Evolutionary conservation across 129 eudicot genomes (phyloP).

Genomic region (Escallonia rubra): DNA sequence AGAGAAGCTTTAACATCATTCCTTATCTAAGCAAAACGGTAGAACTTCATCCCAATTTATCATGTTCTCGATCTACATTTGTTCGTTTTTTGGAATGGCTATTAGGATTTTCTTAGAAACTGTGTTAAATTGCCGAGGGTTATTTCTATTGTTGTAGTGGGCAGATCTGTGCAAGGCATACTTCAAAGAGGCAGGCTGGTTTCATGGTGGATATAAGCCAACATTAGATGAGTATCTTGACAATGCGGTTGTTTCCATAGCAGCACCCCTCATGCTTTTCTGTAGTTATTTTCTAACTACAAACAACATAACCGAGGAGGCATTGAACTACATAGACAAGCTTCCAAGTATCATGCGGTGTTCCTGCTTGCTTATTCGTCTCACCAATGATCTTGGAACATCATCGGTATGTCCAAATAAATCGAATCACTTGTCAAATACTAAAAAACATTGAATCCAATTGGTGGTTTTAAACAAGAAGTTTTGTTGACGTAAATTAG

Average conservation of each 20-base stretch:
- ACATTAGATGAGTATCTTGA: constrained; percentile 21
- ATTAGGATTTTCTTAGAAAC: neutral
- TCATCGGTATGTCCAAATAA: constrained; percentile 14
- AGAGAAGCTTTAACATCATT: constrained; percentile 17
- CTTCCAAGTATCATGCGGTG: neutral
- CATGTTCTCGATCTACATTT: neutral
- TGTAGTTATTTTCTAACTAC: neutral
- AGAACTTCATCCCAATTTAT: neutral
- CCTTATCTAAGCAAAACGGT: constrained; percentile 22
- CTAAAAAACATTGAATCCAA: too few species aligned
- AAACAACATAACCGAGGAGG: neutral
- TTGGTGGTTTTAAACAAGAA: too few species aligned
- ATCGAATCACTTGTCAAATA: neutral
- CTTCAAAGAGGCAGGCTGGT: neutral
- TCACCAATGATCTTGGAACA: constrained; percentile 26
- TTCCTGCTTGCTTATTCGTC: neutral
- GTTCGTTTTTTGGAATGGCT: too few species aligned
- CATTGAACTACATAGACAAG: neutral
- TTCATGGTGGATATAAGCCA: constrained; percentile 10
- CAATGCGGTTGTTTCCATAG: constrained; percentile 3
- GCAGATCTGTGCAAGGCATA: neutral
- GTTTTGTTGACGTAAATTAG: too few species aligned
- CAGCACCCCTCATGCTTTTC: neutral
- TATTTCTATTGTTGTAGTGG: neutral
- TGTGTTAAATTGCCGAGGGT: neutral